These are phyloP conservation scores for Naematelia aurantialba DNA, from an alignment of 768 basidiomycete species.

Conservation along the genomic window DNA sequence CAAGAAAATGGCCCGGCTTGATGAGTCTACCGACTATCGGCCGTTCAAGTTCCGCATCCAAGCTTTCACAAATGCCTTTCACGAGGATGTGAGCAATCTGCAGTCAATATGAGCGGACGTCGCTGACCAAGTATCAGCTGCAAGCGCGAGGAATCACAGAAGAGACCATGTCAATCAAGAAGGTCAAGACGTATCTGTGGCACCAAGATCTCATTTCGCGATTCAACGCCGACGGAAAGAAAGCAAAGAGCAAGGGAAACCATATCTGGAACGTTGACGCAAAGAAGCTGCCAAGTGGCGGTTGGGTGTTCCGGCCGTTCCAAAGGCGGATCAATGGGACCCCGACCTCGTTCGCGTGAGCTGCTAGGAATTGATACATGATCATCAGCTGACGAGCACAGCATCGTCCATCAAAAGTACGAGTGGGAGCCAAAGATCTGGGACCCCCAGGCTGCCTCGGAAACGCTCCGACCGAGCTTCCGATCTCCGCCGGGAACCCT, in stretches of 20 bases:
- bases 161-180: slow-evolving; percentile 94
- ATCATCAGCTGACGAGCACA: slow-evolving; percentile 7
- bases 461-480: slow-evolving; percentile 73
- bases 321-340: slow-evolving; percentile 78
- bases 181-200: slow-evolving; percentile 94
- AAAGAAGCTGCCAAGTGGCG: slow-evolving; percentile 62
- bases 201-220: slow-evolving; percentile 83
- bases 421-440: slow-evolving; percentile 89
- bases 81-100: slow-evolving; percentile 67
- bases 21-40: slow-evolving; percentile 92
- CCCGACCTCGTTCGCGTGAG: slow-evolving; percentile 68
- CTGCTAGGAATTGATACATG: slow-evolving; percentile 2
- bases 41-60: slow-evolving; percentile 99
- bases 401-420: slow-evolving; percentile 60
- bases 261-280: slow-evolving; percentile 99
- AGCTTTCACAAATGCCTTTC: slow-evolving; percentile 92
- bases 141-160: slow-evolving; percentile 81
- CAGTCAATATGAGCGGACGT: neutral
- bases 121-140: slow-evolving; percentile 56
- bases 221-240: slow-evolving; percentile 98
- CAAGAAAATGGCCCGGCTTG: slow-evolving; percentile 91
- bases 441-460: slow-evolving; percentile 88
- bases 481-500: slow-evolving; percentile 64
- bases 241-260: slow-evolving; percentile 98
- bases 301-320: slow-evolving; percentile 86